These are phyloP conservation scores for Phytopythium delawarense DNA, from an alignment of 352 stramenopile genomes.

Conservation along the genomic window DNA sequence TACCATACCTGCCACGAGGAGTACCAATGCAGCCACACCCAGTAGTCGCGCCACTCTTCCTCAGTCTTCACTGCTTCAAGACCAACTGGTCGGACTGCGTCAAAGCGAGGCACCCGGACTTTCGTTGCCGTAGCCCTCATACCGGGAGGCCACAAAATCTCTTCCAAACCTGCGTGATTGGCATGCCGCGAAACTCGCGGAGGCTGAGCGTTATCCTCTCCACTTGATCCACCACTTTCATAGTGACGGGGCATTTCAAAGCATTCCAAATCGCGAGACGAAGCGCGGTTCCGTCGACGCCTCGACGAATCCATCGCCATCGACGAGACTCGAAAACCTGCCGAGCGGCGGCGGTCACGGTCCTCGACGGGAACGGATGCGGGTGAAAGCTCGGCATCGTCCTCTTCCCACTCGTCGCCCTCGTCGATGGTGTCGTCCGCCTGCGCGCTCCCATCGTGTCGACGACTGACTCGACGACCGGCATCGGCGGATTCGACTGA, in stretches of 20 bases:
- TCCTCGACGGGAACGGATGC: not conserved
- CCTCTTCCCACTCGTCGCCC: constrained; percentile 2
- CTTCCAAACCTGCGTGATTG: not conserved
- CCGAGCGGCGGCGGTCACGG: not conserved
- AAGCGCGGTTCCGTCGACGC: not conserved
- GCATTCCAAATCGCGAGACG: not conserved
- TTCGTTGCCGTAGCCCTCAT: constrained; percentile 35
- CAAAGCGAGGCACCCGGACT: constrained; percentile 17
- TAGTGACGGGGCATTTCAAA: not conserved
- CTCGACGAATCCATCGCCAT: not conserved
- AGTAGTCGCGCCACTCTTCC: constrained; percentile 51
- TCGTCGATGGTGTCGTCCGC: not conserved
- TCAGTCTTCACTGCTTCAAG: constrained; percentile 52
- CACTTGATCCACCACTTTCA: not conserved
- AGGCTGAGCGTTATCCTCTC: not conserved
- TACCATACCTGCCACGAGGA: constrained; percentile 68
- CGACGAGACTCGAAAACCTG: not conserved
- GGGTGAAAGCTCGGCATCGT: not conserved
- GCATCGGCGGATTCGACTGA: too few species aligned
- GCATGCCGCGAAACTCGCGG: not conserved
- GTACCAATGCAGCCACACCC: constrained; percentile 68
- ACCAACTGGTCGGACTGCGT: constrained; percentile 39
- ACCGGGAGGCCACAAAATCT: constrained; percentile 48
- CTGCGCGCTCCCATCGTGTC: not conserved
- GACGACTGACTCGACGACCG: not conserved